A percentile compares a stretch with the other conserved stretches of the same genome.
Conservation (phyloP, 2,329 filamentous ascomycete genomes). For the Gaeumannomyces sp. region DNA sequence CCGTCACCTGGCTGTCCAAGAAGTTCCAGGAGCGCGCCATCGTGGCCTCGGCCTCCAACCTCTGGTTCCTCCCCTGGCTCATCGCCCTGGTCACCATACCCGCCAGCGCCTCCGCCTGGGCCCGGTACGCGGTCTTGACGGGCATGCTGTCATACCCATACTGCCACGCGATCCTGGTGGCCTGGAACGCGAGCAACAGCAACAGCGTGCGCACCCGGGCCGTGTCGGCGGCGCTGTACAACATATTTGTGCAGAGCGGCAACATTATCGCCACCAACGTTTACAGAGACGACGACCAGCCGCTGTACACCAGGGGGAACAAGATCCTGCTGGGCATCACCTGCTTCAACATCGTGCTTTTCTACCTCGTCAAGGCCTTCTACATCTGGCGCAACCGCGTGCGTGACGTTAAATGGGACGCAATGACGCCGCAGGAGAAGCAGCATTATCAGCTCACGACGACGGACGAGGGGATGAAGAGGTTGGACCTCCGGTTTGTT, state of each 20-base stretch:
- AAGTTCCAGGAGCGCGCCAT: slow-evolving; percentile 42
- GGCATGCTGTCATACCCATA: slow-evolving; percentile 49
- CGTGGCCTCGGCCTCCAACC: slow-evolving; percentile 35
- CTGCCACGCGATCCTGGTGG: slow-evolving; percentile 53
- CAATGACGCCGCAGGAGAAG: slow-evolving; percentile 41
- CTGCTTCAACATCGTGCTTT: slow-evolving; percentile 41
- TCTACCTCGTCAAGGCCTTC: slow-evolving; percentile 44
- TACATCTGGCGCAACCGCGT: slow-evolving; percentile 45
- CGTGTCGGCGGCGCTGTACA: slow-evolving; percentile 54
- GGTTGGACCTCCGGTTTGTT: slow-evolving; percentile 36
- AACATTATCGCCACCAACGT: slow-evolving; percentile 33
- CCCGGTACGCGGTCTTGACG: slow-evolving; percentile 43
- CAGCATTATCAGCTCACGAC: slow-evolving; percentile 40
- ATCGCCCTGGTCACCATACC: slow-evolving; percentile 35
- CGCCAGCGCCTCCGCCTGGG: slow-evolving; percentile 41
- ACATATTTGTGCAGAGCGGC: slow-evolving; percentile 35
- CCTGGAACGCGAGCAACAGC: slow-evolving; percentile 52
- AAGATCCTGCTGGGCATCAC: slow-evolving; percentile 44
- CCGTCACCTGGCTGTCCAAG: slow-evolving; percentile 45
- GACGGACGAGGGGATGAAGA: slow-evolving; percentile 36
- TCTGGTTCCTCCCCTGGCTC: slow-evolving; percentile 52
- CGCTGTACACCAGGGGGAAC: slow-evolving; percentile 49
- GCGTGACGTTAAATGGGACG: slow-evolving; percentile 40
- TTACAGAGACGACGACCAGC: slow-evolving; percentile 49
- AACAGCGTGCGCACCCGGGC: slow-evolving; percentile 54